phyloP scores from a whole-genome alignment of 2,329 filamentous ascomycete genomes.

The Lachnellula suecica region DNA sequence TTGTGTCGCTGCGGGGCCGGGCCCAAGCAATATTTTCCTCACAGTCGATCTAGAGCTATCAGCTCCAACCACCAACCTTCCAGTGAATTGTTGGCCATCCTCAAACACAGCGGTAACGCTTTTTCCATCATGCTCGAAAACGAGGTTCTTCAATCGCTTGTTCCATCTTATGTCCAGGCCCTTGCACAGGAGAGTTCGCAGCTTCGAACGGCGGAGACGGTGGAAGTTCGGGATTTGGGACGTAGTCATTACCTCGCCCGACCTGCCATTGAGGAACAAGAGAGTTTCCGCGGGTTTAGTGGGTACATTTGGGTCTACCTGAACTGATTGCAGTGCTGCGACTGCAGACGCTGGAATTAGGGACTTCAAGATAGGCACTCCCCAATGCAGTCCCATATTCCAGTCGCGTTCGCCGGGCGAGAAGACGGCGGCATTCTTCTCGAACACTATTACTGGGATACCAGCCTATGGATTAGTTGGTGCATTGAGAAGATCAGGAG shows the following conservation, averaged over 20 bases:
- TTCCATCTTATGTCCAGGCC: slow-evolving; percentile 37
- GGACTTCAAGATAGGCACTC: slow-evolving; percentile 30
- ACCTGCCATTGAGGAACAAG: slow-evolving; percentile 34
- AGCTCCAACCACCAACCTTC: slow-evolving; percentile 34
- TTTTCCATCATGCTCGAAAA: slow-evolving; percentile 29
- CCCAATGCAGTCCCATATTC: slow-evolving; percentile 39
- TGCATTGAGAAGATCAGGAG: neutral
- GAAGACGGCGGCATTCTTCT: slow-evolving; percentile 25
- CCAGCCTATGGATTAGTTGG: slow-evolving; percentile 12
- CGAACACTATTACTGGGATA: slow-evolving; percentile 22
- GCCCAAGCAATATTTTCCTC: slow-evolving; percentile 32
- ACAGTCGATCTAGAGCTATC: slow-evolving; percentile 35
- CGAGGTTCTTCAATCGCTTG: slow-evolving; percentile 38
- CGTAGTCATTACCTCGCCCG: slow-evolving; percentile 27
- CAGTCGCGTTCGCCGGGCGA: slow-evolving; percentile 33
- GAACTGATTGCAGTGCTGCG: slow-evolving; percentile 27
- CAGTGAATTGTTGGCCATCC: slow-evolving; percentile 31
- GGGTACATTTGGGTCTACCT: slow-evolving; percentile 32
- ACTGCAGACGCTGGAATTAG: slow-evolving; percentile 31
- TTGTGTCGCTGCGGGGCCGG: slow-evolving; percentile 32
- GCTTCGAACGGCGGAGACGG: slow-evolving; percentile 35
- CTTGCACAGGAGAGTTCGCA: slow-evolving; percentile 36
- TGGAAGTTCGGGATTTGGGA: slow-evolving; percentile 32
- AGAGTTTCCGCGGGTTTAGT: slow-evolving; percentile 31
- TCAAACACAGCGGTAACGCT: slow-evolving; percentile 33